Base-by-base conservation (phyloP, 176 grass and related monocot species). In the Hsuehochloa calcarea region DNA sequence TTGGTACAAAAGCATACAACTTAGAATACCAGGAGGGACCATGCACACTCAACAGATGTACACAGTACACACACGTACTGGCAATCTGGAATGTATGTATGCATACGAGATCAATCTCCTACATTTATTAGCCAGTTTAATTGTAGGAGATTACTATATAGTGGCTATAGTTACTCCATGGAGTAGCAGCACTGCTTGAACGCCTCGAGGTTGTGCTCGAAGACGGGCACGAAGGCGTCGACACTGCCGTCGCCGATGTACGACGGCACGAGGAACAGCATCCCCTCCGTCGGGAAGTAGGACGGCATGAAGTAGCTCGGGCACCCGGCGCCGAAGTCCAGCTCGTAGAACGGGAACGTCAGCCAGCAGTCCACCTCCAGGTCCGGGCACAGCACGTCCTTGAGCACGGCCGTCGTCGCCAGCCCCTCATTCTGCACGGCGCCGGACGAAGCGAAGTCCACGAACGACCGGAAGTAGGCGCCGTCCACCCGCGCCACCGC, bases 341-440 rank as follows among this genome's bases (percentile, higher is more conserved):
- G 79, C 74, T 84, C 83, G 54, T 88, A 64, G 70, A 95, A 90
- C 5, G 93, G 93, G 25, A 95, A 82, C 8, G 82, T 81, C 2
- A 90, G 64, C 93, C 93, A 95, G 69, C 88, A 89, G 63, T 95
- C 84, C 4, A 95, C 93, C 82, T 95, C 93, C 43, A 95, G 23
- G 83, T 95, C 25, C 6, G 93, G 93, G 64, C 90, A 86, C 4
- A 89, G 37, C 75, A 76, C 88, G 64, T 65, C 74, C 80, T 85
- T 80, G 14, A 85, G 40, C 51, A 89, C 80, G 1, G 91, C 88
- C 23, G 86, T 90, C 52, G 80, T 44, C 54, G 77, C 88, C 37
- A 96, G 61, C 16, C 66, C 84, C 67, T 96, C 93, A 17, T 37
- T 39, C 50, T 80, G 65, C 31, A 91, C 65, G 17, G 41, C 72